phyloP scores from a whole-genome alignment of 192 early-diverging fungal species.

The Helicostylum pulchrum region DNA sequence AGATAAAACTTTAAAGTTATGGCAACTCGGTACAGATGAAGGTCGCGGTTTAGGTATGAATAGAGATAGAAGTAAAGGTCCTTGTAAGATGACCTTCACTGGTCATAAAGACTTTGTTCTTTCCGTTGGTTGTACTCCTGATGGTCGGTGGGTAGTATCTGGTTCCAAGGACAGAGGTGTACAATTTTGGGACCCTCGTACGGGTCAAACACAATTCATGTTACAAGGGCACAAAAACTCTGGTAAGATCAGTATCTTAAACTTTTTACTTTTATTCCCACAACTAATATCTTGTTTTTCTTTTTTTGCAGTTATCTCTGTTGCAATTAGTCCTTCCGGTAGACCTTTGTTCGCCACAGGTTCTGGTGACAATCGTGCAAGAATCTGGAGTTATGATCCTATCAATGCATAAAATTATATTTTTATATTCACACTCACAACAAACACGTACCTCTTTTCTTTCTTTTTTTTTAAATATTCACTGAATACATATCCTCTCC shows the following conservation, averaged over 20 bases:
- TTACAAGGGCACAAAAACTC: constrained; percentile 98
- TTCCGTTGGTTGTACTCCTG: constrained; percentile 83
- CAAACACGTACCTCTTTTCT: no score
- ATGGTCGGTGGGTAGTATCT: constrained; percentile 87
- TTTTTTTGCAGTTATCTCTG: constrained; percentile 75
- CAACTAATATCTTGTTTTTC: neutral
- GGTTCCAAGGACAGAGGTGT: constrained; percentile 91
- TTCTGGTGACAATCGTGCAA: constrained; percentile 90
- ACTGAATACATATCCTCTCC: no score
- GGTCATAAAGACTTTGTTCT: constrained; percentile 91
- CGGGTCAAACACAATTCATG: constrained; percentile 71
- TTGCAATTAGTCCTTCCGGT: constrained; percentile 77
- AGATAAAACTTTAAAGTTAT: constrained; percentile 89
- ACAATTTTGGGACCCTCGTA: constrained; percentile 89
- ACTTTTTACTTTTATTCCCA: no score
- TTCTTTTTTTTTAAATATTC: no score
- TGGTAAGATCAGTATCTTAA: no score
- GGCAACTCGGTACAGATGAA: constrained; percentile 69
- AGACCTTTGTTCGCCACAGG: constrained; percentile 92
- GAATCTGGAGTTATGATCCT: constrained; percentile 85
- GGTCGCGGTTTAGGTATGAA: constrained; percentile 22
- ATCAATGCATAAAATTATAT: neutral
- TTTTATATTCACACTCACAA: neutral
- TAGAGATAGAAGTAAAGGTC: constrained; percentile 20
- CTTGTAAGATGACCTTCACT: constrained; percentile 47